Evolutionary conservation across 257 asterid genomes (phyloP), one percentile per base, ranked within the genome.

Genomic region (Plantago elongata): DNA sequence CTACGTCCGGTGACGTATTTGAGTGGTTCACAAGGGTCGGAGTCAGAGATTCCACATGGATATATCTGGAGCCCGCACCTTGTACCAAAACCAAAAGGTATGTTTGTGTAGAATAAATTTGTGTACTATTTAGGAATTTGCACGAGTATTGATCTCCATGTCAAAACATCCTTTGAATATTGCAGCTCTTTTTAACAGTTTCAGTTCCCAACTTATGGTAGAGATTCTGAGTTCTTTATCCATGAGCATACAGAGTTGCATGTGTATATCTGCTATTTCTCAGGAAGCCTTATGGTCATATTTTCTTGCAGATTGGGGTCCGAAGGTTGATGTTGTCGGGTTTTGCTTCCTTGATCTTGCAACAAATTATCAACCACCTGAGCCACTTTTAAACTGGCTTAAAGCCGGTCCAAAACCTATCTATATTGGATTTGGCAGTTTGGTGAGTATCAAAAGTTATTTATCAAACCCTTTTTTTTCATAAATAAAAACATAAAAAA

Each of bases 51-150:
- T 65, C 97, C 99, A 11, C 84, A 86, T 74, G 97, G 95, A 64
- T 92, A 92, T 70, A 92, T 92, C 56, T 92, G 99, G 97, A 92
- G 99, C 74, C 99, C 99, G 69, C 97, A 92, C 71, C 97, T 92
- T 68, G 99, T 92, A 61, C 95, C 99, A 40, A 92, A 92, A 74
- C 97, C 97, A 65, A 92, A 92, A 92, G 99, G 99, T 92, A 40
- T 58, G 48, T 77, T 65, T 45, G 57, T 69, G 30, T 67, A 50
- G 13, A 57, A 34, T 40, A 13, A 30, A 34, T 29, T 51, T 57
- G 42, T 52, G 54, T 29, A 60, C 9, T 70, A 37, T 44, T 52
- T 9, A n/a, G 60, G 30, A 34, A 44, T 45, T 40, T 38, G 60
- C 43, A 55, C 70, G 13, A 54, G 64, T 51, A 18, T 70, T 57